Conservation (phyloP, 225 moss, liverwort and hornwort species). For the Pseudoscleropodium purum region DNA sequence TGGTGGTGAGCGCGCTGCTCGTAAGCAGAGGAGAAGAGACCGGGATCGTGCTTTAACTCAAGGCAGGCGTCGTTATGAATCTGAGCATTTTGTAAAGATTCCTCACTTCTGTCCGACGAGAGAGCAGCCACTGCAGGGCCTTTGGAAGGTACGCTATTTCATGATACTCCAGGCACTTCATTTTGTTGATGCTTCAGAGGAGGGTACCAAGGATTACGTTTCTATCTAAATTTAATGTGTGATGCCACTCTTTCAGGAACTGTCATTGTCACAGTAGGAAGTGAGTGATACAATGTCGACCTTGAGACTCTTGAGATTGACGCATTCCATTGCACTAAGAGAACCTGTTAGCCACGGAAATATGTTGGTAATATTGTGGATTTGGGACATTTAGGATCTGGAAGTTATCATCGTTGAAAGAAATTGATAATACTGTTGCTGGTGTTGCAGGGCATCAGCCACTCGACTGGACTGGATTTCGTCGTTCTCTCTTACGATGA, state of each 20-base stretch:
- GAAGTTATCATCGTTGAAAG: not conserved
- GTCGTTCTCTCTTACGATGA: conserved; percentile 74
- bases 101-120: conserved; percentile 49
- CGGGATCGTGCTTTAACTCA: conserved; percentile 68
- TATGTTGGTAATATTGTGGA: no score
- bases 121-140: conserved; percentile 79
- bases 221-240: not conserved
- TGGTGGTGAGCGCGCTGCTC: conserved; percentile 71
- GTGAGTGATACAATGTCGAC: not conserved
- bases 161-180: not conserved
- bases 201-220: not conserved
- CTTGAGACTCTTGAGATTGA: not conserved
- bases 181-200: not conserved
- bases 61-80: conserved; percentile 68
- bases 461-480: conserved; percentile 55
- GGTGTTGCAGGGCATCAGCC: conserved; percentile 61
- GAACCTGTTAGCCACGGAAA: not conserved
- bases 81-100: conserved; percentile 93
- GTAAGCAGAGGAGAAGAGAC: conserved; percentile 71
- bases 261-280: not conserved
- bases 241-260: not conserved
- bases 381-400: not conserved
- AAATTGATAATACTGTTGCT: not conserved
- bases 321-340: not conserved
- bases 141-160: conserved; percentile 69